phyloP scores from a whole-genome alignment of 2,329 filamentous ascomycete species.

The Penicillium sp. region DNA sequence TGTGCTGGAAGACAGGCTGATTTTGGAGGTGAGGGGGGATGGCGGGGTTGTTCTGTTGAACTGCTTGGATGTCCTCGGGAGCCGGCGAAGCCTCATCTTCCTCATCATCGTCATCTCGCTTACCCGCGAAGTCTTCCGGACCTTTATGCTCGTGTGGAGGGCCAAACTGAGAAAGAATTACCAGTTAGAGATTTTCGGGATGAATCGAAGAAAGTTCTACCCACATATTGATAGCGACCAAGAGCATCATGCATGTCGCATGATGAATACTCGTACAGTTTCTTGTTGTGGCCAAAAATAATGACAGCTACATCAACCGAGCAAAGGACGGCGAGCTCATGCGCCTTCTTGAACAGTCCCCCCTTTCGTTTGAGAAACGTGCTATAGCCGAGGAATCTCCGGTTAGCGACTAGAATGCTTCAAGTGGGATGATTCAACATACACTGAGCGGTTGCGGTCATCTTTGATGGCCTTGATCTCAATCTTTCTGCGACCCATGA shows the following conservation, averaged over 20 bases:
- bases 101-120: slow-evolving; percentile 72
- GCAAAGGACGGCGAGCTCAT: slow-evolving; percentile 95
- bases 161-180: slow-evolving; percentile 65
- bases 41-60: slow-evolving; percentile 54
- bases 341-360: slow-evolving; percentile 98
- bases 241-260: slow-evolving; percentile 90
- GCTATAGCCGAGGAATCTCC: slow-evolving; percentile 48
- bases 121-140: slow-evolving; percentile 84
- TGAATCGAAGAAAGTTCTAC: slow-evolving; percentile 40
- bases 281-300: slow-evolving; percentile 98
- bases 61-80: slow-evolving; percentile 61
- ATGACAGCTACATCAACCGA: slow-evolving; percentile 98
- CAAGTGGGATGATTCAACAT: slow-evolving; percentile 48
- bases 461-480: slow-evolving; percentile 99
- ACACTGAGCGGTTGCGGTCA: slow-evolving; percentile 97
- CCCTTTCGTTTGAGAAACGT: slow-evolving; percentile 99
- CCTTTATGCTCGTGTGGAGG: slow-evolving; percentile 95
- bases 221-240: slow-evolving; percentile 83
- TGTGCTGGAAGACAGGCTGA: slow-evolving; percentile 70
- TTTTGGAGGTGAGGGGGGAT: slow-evolving; percentile 70
- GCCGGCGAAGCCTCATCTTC: slow-evolving; percentile 73
- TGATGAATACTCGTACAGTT: slow-evolving; percentile 96
- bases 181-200: neutral
- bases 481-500: slow-evolving; percentile 97
- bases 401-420: slow-evolving; percentile 2